phyloP scores from a whole-genome alignment of 1,284 basidiomycete species.

The Malassezia cuniculi region DNA sequence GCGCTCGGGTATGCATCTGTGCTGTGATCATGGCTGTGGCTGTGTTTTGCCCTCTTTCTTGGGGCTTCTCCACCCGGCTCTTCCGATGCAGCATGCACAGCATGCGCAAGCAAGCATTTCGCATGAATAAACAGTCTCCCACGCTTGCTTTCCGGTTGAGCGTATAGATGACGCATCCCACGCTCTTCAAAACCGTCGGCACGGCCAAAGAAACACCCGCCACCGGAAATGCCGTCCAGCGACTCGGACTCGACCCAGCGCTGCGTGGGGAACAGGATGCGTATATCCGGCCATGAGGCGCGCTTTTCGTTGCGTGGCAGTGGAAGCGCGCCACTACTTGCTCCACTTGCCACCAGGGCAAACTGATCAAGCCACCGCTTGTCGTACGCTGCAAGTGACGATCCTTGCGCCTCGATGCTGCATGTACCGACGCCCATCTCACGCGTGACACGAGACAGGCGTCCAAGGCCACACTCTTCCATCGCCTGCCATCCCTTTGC shows the following conservation, averaged over 20 bases:
- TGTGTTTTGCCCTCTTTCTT: not conserved
- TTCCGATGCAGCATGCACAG: not conserved
- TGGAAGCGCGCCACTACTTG: no score
- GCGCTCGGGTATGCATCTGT: not conserved
- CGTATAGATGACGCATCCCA: constrained; percentile 15
- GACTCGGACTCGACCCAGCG: constrained; percentile 20
- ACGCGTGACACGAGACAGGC: constrained; percentile 24
- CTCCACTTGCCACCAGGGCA: constrained; percentile 26
- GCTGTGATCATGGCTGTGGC: not conserved
- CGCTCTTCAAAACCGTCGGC: constrained; percentile 15
- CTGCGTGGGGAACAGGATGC: constrained; percentile 33
- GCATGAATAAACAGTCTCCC: constrained; percentile 42
- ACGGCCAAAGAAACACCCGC: constrained; percentile 38
- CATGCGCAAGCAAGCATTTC: constrained; percentile 29
- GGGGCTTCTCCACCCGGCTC: not conserved
- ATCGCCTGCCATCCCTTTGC: constrained; percentile 28
- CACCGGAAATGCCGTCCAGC: constrained; percentile 24
- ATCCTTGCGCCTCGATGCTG: constrained; percentile 33
- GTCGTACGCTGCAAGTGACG: constrained; percentile 29
- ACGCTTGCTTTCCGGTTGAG: constrained; percentile 23
- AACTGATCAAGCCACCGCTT: constrained; percentile 39
- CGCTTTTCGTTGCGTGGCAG: constrained; percentile 16
- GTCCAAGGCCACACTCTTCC: constrained; percentile 26
- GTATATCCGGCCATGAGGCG: constrained; percentile 19
- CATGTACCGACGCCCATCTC: constrained; percentile 8